Evolutionary conservation across 169 alveolate genomes (phyloP), one percentile per base, ranked within the genome.

Genomic region (Eimeria necatrix): DNA sequence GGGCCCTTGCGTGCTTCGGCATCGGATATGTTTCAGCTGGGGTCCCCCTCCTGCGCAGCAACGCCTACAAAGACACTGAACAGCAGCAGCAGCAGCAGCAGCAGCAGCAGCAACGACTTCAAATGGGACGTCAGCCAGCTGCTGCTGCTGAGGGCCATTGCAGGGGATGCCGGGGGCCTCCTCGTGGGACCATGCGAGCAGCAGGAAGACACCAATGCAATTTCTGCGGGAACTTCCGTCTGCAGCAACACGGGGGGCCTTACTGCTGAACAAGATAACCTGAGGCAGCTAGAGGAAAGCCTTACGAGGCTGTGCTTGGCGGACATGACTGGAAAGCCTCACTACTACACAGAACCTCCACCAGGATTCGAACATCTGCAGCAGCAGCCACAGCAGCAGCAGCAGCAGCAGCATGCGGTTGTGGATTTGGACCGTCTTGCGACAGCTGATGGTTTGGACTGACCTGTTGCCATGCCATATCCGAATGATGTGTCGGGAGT

Each of bases 391-490:
- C 86, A 76, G 26, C 74, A 81, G 51, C 90, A 52, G 74, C 84
- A 18, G 26, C 86, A 76, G 26, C 86, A 76, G 68, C 90, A 81
- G 73, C 90, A 81, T 9, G 90, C 90, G 8, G 90, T 81, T n/a
- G 70, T 81, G 71, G 90, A 81, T 24, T 24, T 53, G 73, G 90
- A 81, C 18, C 90, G 90, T 81, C 90, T 81, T 41, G 90, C 90
- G 6, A 24, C 90, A 41, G 73, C 53, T 5, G 73, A 53, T 20
- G 73, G 73, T 24, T 81, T 81, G 24, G 73, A 81, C 52, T 81
- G 73, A 81, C 41, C 41, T 32, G 41, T 32, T 76, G 16, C 32
- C 12, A 10, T 71, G 51, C 9, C 41, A 32, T 22, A 14, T 71
- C 22, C 41, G 24, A 5, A 49, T 49, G 64, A 6, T 3, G 10